phyloP scores from a whole-genome alignment of 2,329 filamentous ascomycete genomes.

The Aspergillus piperis region DNA sequence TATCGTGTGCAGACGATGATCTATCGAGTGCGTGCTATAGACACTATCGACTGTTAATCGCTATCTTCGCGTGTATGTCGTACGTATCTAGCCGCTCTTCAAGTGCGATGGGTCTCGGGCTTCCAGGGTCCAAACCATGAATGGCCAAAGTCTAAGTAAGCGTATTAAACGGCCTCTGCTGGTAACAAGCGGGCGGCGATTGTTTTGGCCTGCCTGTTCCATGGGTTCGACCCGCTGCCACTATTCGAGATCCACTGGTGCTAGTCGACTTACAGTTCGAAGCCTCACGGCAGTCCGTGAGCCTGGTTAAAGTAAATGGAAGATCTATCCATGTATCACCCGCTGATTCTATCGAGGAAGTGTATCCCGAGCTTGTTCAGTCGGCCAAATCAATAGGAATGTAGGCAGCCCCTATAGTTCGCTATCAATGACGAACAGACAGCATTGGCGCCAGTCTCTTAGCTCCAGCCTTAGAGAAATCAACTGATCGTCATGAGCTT shows the following conservation, averaged over 20 bases:
- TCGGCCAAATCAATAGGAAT: background rate
- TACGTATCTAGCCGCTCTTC: background rate
- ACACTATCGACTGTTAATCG: background rate
- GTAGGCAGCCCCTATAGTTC: background rate
- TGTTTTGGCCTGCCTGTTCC: constrained; percentile 1
- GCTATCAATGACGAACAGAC: background rate
- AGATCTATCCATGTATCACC: background rate
- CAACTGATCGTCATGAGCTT: background rate
- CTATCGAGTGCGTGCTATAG: background rate
- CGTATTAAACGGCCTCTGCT: background rate
- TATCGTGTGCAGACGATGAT: constrained; percentile 4
- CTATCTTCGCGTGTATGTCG: background rate
- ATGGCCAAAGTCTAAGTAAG: constrained; percentile 9
- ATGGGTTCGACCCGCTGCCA: constrained; percentile 5
- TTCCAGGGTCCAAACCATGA: background rate
- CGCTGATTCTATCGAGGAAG: background rate
- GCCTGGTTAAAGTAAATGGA: background rate
- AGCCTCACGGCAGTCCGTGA: background rate
- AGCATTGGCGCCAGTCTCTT: background rate
- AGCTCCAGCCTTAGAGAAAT: background rate
- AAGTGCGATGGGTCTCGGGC: background rate
- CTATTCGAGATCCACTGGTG: background rate
- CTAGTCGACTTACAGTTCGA: background rate
- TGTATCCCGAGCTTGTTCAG: background rate
- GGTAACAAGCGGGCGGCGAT: background rate